Base-by-base conservation (phyloP, 208 protist species). In the Angomonas deanei region DNA sequence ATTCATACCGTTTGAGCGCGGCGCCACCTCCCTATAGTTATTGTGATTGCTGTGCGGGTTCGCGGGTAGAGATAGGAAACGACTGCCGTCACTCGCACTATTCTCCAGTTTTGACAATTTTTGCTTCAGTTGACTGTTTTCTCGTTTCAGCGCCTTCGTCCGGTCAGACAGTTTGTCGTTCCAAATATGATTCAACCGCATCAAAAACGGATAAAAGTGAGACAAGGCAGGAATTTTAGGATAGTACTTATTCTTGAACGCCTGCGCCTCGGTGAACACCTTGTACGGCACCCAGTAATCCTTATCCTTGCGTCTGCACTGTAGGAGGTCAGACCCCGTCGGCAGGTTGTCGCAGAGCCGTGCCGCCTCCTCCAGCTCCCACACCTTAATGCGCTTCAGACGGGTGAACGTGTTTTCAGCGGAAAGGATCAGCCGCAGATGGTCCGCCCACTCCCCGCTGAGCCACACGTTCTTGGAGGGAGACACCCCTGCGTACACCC, bases 231-330 rank as follows among this genome's bases (percentile, higher is more conserved):
- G 78, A 6, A 90, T 64, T 31, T 75, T 74, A 6, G 80, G 78
- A 50, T 80, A 92, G 64, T 89, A 82, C 38, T 76, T 76, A 64
- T 91, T 89, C 60, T 93, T 93, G 66, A 96, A 96, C 54, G 68
- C 59, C 63, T 96, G 89, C 17, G 85, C 86, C 42, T 84, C 84
- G 15, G 77, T 66, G 72, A 93, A 90, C 27, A 92, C 74, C 26
- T 64, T 68, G 67, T 84, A 84, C 0, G 89, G 89, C 19, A 95
- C 81, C 86, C 89, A 95, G 68, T 93, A 95, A 54, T 95, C 81
- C 15, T 76, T 80, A 46, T 93, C 82, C 11, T 78, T 72, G 47
- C 72, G 76, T 5, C 86, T 82, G 32, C 83, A 78, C 52, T 82
- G 69, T n/a, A 95, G 66, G 1, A 95, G 82, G 65, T 95, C 86